Conservation (phyloP, 176 grass and related monocot species). For the Poa annua region DNA sequence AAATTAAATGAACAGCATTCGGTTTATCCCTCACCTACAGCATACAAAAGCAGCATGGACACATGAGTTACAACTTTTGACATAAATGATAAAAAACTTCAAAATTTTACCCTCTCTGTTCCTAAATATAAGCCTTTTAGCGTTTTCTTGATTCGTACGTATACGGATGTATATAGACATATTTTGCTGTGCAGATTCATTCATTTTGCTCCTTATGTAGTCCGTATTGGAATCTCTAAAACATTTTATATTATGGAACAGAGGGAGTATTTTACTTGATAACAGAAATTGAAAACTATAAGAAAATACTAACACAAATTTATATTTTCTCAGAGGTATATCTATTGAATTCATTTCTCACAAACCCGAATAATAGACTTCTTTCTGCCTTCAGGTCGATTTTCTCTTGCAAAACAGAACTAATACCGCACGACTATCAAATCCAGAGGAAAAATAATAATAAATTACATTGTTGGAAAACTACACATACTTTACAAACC, state of each 20-base stretch:
- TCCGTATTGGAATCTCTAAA: too few relatives aligned
- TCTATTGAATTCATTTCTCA: slow-evolving; percentile 7
- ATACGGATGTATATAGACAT: too few relatives aligned
- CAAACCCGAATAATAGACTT: slow-evolving; percentile 11
- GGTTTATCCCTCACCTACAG: slow-evolving; percentile 67
- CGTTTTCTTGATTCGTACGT: too few relatives aligned
- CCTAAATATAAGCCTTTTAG: too few relatives aligned
- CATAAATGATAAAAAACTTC: not conserved
- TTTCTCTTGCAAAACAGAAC: not conserved
- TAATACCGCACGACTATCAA: not conserved
- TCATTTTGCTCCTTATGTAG: too few relatives aligned
- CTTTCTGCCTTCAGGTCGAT: not conserved
- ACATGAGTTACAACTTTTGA: slow-evolving; percentile 28
- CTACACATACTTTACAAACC: not conserved
- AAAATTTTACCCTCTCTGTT: too few relatives aligned
- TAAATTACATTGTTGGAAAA: not conserved
- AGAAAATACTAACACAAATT: slow-evolving; percentile 27
- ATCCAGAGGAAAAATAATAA: slow-evolving; percentile 15
- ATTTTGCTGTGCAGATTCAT: too few relatives aligned
- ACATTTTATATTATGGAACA: too few relatives aligned
- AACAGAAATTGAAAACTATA: slow-evolving; percentile 22
- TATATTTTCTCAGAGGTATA: slow-evolving; percentile 10
- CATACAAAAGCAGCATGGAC: slow-evolving; percentile 5
- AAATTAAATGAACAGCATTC: slow-evolving; percentile 53
- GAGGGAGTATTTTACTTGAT: not conserved